Base-by-base conservation (phyloP, 2,329 filamentous ascomycete species). In the Colletotrichum sp. region DNA sequence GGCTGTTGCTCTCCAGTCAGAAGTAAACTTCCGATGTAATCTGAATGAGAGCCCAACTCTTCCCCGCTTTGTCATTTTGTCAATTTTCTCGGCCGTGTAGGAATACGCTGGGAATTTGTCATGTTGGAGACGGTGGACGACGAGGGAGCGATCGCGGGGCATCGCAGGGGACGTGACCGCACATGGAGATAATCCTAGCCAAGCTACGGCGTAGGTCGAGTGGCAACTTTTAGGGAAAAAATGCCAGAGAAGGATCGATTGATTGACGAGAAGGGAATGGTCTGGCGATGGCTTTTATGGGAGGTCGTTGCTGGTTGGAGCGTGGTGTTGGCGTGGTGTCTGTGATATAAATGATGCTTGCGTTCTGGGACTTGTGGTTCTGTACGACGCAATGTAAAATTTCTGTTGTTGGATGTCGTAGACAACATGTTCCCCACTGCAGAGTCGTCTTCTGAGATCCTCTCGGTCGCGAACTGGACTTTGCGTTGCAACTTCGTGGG, bases 361-460 rank as follows among this genome's bases (percentile, higher is more conserved):
- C 2, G 39, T 12, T 5, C 3, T 49, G 9, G 39, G 9, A n/a
- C 9, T n/a, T 7, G 39, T 7, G 39, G 6, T 12, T 49, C 18
- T 49, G 39, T 49, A 49, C 18, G 36, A 39, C 36, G 15, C 36
- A 39, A 18, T 18, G 15, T 18, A 2, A 1, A 15, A 36, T 1
- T 34, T 36, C 34, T 3, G 1, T 0, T 5, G 7, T 16, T 1
- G 34, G 4, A 3, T 8, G 36, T 18, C 36, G 34, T 36, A 36
- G 15, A n/a, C 3, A n/a, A 44, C 0, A 10, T n/a, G 39, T 12
- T 1, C 9, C 2, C 2, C 18, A 6, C 1, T 0, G 18, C 9
- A n/a, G 9, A 6, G 3, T 12, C 39, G 8, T n/a, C 39, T n/a
- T 44, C 0, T 10, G 8, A n/a, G 16, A 0, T 44, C 1, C 39